A percentile compares a stretch with the other conserved stretches of the same genome.
phyloP scores from a whole-genome alignment of 345 rosid genomes.

The Syzygium jambos region DNA sequence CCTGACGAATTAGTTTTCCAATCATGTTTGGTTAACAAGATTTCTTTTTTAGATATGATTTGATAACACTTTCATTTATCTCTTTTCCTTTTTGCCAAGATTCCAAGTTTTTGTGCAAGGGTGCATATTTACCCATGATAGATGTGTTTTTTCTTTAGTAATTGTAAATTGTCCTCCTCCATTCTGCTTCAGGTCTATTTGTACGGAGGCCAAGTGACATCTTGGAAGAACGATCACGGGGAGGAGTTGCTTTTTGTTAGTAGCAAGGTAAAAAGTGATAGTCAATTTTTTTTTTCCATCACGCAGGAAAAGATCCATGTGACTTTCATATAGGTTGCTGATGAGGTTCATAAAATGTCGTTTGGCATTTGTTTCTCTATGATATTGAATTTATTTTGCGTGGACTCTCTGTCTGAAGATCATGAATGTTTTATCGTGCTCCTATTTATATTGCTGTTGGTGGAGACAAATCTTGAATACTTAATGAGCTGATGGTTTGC shows the following conservation, averaged over 20 bases:
- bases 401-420: background rate
- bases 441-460: background rate
- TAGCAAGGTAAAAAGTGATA: conserved; percentile 1
- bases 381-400: background rate
- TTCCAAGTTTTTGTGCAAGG: background rate
- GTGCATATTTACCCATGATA: background rate
- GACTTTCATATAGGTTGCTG: background rate
- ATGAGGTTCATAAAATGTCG: background rate
- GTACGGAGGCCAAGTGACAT: conserved; percentile 86
- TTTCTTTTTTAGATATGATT: background rate
- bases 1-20: background rate
- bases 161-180: background rate
- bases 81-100: background rate
- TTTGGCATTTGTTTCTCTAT: background rate
- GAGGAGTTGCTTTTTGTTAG: conserved; percentile 32
- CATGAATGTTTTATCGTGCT: background rate
- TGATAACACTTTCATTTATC: background rate
- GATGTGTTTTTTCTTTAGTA: background rate
- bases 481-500: background rate
- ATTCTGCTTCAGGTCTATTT: conserved; percentile 52
- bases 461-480: background rate
- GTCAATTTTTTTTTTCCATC: background rate
- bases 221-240: conserved; percentile 89
- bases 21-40: background rate
- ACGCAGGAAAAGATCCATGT: background rate